These are phyloP conservation scores for Bipolaris oryzae DNA, from an alignment of 2,329 filamentous ascomycete species.

Conservation along the genomic window DNA sequence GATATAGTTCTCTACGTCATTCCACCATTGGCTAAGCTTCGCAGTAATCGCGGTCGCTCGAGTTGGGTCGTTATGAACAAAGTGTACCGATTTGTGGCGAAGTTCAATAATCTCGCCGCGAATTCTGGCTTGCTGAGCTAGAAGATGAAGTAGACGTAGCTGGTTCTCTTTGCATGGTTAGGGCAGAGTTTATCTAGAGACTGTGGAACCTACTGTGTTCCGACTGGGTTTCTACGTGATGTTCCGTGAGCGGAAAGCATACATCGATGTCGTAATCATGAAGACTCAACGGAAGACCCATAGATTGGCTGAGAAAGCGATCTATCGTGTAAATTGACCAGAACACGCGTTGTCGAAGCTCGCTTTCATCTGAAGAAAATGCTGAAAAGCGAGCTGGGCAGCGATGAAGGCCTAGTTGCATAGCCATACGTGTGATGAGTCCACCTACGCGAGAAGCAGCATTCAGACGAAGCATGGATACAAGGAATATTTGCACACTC, in stretches of 20 bases:
- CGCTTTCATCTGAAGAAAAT: conserved; percentile 55
- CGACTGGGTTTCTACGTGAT: conserved; percentile 41
- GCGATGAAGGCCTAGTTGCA: conserved; percentile 64
- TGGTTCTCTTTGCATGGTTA: conserved; percentile 12
- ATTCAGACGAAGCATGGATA: conserved; percentile 63
- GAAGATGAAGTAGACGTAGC: conserved; percentile 31
- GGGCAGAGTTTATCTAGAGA: background rate
- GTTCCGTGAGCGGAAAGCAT: conserved; percentile 59
- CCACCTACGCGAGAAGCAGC: conserved; percentile 63
- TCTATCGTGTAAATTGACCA: conserved; percentile 65
- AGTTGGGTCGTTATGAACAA: conserved; percentile 53
- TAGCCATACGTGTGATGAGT: conserved; percentile 61
- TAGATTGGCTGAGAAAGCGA: conserved; percentile 61
- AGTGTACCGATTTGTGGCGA: conserved; percentile 58
- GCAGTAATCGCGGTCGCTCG: conserved; percentile 56
- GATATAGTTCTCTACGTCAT: conserved; percentile 58
- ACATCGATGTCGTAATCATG: conserved; percentile 65
- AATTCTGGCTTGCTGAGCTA: conserved; percentile 58
- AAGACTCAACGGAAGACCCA: conserved; percentile 62
- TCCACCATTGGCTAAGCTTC: conserved; percentile 59
- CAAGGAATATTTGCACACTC: conserved; percentile 60
- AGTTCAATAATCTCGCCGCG: conserved; percentile 60
- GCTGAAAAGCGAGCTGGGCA: conserved; percentile 61
- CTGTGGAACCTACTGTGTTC: conserved; percentile 17
- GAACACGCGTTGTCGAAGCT: conserved; percentile 60